These are phyloP conservation scores for Panellus pusillus DNA, from an alignment of 768 basidiomycete genomes.

Conservation along the genomic window DNA sequence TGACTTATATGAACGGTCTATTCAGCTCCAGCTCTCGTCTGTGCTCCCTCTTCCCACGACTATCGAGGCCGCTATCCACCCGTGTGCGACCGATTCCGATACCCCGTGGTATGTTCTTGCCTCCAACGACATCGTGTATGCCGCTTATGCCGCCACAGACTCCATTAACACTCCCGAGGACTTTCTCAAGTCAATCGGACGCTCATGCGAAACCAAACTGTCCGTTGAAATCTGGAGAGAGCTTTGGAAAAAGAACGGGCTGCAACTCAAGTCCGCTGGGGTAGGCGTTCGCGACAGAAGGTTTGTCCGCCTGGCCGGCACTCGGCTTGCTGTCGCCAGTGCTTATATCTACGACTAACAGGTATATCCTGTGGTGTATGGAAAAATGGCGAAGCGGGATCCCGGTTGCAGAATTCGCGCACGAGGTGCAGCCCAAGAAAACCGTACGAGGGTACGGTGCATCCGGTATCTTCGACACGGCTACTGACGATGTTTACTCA, in stretches of 20 bases:
- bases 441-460: slow-evolving; percentile 72
- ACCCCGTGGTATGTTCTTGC: slow-evolving; percentile 32
- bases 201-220: slow-evolving; percentile 65
- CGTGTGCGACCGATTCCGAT: slow-evolving; percentile 37
- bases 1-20: slow-evolving; percentile 1
- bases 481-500: slow-evolving; percentile 24
- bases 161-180: slow-evolving; percentile 55
- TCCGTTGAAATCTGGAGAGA: slow-evolving; percentile 67
- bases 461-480: neutral
- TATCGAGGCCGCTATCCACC: slow-evolving; percentile 36
- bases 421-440: slow-evolving; percentile 69
- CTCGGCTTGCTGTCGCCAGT: neutral
- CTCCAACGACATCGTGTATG: slow-evolving; percentile 12
- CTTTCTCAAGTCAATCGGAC: slow-evolving; percentile 76
- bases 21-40: slow-evolving; percentile 4
- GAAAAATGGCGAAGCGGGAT: slow-evolving; percentile 68
- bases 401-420: slow-evolving; percentile 59
- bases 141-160: slow-evolving; percentile 34
- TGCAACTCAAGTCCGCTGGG: slow-evolving; percentile 63
- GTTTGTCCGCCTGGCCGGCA: slow-evolving; percentile 37
- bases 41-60: slow-evolving; percentile 23
- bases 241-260: slow-evolving; percentile 63
- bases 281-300: slow-evolving; percentile 68
- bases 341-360: slow-evolving; percentile 26
- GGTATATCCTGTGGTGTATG: slow-evolving; percentile 86